These are phyloP conservation scores for Debaryomycetaceae sp. DNA, from an alignment of 1,139 yeast species.

Conservation along the genomic window DNA sequence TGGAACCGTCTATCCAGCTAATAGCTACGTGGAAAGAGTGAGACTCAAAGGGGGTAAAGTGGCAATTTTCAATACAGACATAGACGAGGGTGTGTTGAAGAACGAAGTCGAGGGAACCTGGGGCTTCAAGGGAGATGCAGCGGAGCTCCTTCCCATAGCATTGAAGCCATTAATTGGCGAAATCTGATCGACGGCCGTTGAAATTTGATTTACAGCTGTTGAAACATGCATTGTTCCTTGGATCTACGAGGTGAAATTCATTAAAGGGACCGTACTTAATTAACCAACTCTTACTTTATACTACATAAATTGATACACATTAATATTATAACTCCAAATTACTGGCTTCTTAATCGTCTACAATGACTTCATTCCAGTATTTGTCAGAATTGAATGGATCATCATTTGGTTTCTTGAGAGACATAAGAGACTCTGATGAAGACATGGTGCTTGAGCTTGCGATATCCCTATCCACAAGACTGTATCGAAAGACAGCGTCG, in stretches of 20 bases:
- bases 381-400: background rate
- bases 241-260: too few species aligned
- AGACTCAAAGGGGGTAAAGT: conserved; percentile 71
- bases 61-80: conserved; percentile 77
- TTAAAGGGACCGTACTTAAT: background rate
- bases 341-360: background rate
- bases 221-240: too few species aligned
- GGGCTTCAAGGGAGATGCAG: conserved; percentile 83
- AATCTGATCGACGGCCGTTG: background rate
- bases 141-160: conserved; percentile 63
- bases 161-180: conserved; percentile 48
- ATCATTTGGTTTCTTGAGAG: background rate
- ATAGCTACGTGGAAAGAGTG: conserved; percentile 81
- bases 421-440: background rate
- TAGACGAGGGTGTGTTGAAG: conserved; percentile 39
- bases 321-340: background rate
- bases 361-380: background rate
- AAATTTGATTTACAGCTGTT: too few species aligned
- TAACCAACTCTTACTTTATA: background rate
- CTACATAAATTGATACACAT: background rate
- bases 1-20: conserved; percentile 87
- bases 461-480: background rate
- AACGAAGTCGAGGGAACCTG: conserved; percentile 48
- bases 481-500: background rate
- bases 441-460: background rate